Percentiles rank a stretch among this genome's conserved stretches.
Conservation (phyloP, 2,329 filamentous ascomycete species). For the Magnaporthiopsis incrustans region DNA sequence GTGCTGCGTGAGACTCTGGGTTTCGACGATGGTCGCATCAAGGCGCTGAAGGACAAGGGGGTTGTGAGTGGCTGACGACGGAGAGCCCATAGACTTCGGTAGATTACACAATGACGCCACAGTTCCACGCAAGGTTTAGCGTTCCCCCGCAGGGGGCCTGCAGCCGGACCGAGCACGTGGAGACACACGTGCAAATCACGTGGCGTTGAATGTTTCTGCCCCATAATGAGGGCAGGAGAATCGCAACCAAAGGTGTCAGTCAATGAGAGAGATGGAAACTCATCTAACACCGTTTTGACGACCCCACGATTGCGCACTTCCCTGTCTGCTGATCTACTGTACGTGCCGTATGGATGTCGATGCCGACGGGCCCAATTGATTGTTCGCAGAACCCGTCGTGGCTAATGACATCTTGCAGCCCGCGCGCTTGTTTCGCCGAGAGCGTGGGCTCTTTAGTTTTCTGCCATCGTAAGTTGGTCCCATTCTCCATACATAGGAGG, state of each 20-base stretch:
- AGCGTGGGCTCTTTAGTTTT: neutral
- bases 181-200: constrained; percentile 9
- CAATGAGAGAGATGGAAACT: neutral
- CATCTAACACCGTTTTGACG: neutral
- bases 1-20: constrained; percentile 59
- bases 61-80: constrained; percentile 40
- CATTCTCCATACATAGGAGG: no score
- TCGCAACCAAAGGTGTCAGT: neutral
- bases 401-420: neutral
- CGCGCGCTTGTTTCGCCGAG: neutral
- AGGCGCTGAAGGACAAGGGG: constrained; percentile 54
- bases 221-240: neutral
- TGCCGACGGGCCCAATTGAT: neutral
- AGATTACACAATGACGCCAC: neutral
- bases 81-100: no score
- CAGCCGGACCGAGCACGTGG: neutral
- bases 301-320: neutral
- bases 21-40: constrained; percentile 50
- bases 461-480: neutral
- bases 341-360: neutral
- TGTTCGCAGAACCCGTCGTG: neutral
- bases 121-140: no score
- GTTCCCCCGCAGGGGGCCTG: no score
- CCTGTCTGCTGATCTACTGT: neutral
- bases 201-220: neutral